phyloP scores from a whole-genome alignment of 495 filamentous ascomycete species.

The Polyplosphaeria fusca region DNA sequence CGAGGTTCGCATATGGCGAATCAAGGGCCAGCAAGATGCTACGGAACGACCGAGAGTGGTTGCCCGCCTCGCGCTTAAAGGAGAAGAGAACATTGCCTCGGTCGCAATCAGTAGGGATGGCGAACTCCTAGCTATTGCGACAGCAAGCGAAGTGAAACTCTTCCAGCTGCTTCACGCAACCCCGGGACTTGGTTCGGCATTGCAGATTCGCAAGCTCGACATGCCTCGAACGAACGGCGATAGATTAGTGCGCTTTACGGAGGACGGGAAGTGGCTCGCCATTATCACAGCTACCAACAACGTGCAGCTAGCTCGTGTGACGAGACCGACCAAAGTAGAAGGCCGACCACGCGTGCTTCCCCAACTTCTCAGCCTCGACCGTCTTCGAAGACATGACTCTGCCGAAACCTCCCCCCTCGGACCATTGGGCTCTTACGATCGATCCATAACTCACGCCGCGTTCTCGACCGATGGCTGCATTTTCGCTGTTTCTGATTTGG shows the following conservation, averaged over 20 bases:
- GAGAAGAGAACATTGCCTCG: conserved; percentile 84
- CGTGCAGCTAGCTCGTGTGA: conserved; percentile 47
- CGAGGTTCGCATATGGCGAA: conserved; percentile 79
- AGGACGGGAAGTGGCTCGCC: conserved; percentile 56
- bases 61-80: conserved; percentile 67
- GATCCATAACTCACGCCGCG: conserved; percentile 65
- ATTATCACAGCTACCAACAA: conserved; percentile 52
- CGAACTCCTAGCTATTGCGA: conserved; percentile 71
- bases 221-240: conserved; percentile 58
- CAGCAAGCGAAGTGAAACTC: conserved; percentile 70
- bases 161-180: conserved; percentile 58
- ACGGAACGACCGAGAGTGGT: conserved; percentile 52
- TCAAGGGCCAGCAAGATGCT: conserved; percentile 24
- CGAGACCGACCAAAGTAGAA: conserved; percentile 41
- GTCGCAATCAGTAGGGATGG: conserved; percentile 72
- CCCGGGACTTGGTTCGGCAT: conserved; percentile 41
- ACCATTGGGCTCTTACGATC: conserved; percentile 72
- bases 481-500: conserved; percentile 73
- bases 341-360: conserved; percentile 48
- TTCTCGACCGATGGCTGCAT: conserved; percentile 82
- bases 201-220: conserved; percentile 69
- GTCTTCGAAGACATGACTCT: conserved; percentile 44
- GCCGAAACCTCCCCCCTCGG: conserved; percentile 50
- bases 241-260: conserved; percentile 55
- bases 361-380: conserved; percentile 52